Percentiles rank a stretch among this genome's conserved stretches.
These are phyloP conservation scores for Ganoderma meredithae DNA, from an alignment of 1,284 basidiomycete species.

Conservation along the genomic window DNA sequence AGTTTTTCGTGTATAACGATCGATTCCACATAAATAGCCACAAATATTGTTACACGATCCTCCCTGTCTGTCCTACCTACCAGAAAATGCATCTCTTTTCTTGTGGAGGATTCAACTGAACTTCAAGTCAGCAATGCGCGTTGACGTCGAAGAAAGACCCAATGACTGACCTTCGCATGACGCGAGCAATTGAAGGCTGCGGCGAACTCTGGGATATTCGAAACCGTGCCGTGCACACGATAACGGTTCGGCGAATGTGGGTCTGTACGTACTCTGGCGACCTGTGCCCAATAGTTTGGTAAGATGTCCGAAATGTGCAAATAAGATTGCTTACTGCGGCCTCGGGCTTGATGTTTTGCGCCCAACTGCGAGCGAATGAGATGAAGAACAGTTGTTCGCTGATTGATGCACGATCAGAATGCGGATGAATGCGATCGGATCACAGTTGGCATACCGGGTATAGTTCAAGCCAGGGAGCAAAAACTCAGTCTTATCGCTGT, in stretches of 20 bases:
- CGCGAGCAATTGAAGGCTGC: conserved; percentile 79
- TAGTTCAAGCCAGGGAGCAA: conserved; percentile 86
- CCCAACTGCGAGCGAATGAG: conserved; percentile 84
- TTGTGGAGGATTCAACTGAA: conserved; percentile 68
- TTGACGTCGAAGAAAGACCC: neutral
- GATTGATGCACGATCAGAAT: neutral
- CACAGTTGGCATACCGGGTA: conserved; percentile 57
- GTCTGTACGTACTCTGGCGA: conserved; percentile 84
- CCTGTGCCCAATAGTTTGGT: conserved; percentile 49
- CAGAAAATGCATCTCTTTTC: conserved; percentile 77
- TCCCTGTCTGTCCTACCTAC: conserved; percentile 38
- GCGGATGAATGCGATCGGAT: neutral
- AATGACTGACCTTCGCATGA: conserved; percentile 61
- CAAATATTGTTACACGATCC: conserved; percentile 1
- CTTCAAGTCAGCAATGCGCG: conserved; percentile 11
- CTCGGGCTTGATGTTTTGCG: conserved; percentile 75
- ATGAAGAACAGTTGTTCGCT: conserved; percentile 94
- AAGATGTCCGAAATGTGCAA: conserved; percentile 4
- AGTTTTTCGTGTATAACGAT: neutral
- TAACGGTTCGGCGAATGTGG: conserved; percentile 86
- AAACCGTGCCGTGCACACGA: conserved; percentile 84
- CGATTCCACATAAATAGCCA: neutral
- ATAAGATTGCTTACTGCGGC: conserved; percentile 59
- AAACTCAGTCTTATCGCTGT: conserved; percentile 68
- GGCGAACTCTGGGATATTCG: conserved; percentile 82